phyloP scores from a whole-genome alignment of 768 basidiomycete species.

The Suillus clintonianus region DNA sequence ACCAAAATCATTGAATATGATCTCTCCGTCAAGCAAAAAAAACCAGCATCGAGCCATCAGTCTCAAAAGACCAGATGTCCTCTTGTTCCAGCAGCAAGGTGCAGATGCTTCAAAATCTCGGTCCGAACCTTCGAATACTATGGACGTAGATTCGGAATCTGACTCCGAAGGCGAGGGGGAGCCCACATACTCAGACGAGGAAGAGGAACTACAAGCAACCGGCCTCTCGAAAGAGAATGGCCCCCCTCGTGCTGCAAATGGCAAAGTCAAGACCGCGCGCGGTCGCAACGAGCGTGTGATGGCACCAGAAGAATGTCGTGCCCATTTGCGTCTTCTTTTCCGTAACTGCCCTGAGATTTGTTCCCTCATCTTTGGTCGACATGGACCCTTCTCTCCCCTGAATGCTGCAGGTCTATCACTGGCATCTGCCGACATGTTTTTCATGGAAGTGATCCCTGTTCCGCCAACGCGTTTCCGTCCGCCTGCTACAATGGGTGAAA shows the following conservation, averaged over 20 bases:
- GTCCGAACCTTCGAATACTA: constrained; percentile 28
- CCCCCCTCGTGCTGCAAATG: constrained; percentile 75
- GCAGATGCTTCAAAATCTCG: constrained; percentile 24
- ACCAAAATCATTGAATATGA: constrained; percentile 96
- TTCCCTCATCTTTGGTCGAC: constrained; percentile 87
- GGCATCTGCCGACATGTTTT: constrained; percentile 94
- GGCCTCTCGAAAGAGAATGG: constrained; percentile 25
- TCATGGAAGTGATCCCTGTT: constrained; percentile 89
- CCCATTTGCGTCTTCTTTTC: constrained; percentile 90
- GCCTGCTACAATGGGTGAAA: constrained; percentile 87
- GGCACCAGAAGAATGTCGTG: constrained; percentile 89
- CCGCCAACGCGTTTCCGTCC: constrained; percentile 96
- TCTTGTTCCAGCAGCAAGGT: constrained; percentile 47
- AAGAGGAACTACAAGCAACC: constrained; percentile 30
- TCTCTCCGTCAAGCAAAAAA: constrained; percentile 80
- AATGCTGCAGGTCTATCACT: constrained; percentile 60
- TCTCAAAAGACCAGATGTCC: constrained; percentile 75
- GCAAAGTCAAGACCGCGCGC: constrained; percentile 70
- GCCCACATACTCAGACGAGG: constrained; percentile 51
- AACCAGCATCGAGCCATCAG: constrained; percentile 50
- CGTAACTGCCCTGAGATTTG: constrained; percentile 80
- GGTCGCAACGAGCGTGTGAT: constrained; percentile 91
- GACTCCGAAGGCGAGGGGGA: constrained; percentile 52
- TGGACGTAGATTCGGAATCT: constrained; percentile 51
- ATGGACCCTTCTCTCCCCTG: constrained; percentile 78